A percentile compares a stretch with the other conserved stretches of the same genome.
Conservation (phyloP, 176 grass and related monocot species). For the Cymbopogon citratus region DNA sequence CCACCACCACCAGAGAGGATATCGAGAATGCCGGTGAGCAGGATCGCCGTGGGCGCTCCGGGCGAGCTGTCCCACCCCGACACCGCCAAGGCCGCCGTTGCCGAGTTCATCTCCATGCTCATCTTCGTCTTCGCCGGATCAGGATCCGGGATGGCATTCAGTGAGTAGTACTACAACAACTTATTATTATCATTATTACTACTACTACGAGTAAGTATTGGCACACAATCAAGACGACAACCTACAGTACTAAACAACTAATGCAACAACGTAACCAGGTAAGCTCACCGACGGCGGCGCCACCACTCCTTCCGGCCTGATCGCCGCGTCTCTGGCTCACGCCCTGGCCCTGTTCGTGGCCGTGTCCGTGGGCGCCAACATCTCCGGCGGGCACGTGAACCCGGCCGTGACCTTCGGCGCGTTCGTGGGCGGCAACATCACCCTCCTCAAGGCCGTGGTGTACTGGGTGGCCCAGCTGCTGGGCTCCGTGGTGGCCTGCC, state of each 20-base stretch:
- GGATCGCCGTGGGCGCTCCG: slow-evolving; percentile 53
- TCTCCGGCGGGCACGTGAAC: slow-evolving; percentile 86
- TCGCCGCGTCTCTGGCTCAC: slow-evolving; percentile 66
- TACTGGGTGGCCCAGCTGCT: slow-evolving; percentile 86
- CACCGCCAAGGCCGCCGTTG: slow-evolving; percentile 52
- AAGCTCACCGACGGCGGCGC: slow-evolving; percentile 62
- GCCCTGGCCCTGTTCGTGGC: slow-evolving; percentile 62
- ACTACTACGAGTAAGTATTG: too few relatives aligned
- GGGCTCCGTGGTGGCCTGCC: slow-evolving; percentile 67
- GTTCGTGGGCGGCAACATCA: slow-evolving; percentile 76
- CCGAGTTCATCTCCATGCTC: slow-evolving; percentile 83
- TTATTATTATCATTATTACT: too few relatives aligned
- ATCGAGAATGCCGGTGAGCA: slow-evolving; percentile 69
- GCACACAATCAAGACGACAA: too few relatives aligned
- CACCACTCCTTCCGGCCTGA: slow-evolving; percentile 43
- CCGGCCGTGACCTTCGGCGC: slow-evolving; percentile 86
- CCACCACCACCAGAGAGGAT: too few relatives aligned
- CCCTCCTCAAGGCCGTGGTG: slow-evolving; percentile 43
- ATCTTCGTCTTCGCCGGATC: slow-evolving; percentile 89
- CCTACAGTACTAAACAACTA: too few relatives aligned
- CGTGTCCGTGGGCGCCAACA: slow-evolving; percentile 62
- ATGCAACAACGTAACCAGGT: slow-evolving; percentile 8
- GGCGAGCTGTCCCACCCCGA: slow-evolving; percentile 46
- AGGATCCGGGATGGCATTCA: slow-evolving; percentile 72
- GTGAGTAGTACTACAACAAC: too few relatives aligned